Conservation (phyloP, 495 filamentous ascomycete genomes). For the Neurospora sp. region DNA sequence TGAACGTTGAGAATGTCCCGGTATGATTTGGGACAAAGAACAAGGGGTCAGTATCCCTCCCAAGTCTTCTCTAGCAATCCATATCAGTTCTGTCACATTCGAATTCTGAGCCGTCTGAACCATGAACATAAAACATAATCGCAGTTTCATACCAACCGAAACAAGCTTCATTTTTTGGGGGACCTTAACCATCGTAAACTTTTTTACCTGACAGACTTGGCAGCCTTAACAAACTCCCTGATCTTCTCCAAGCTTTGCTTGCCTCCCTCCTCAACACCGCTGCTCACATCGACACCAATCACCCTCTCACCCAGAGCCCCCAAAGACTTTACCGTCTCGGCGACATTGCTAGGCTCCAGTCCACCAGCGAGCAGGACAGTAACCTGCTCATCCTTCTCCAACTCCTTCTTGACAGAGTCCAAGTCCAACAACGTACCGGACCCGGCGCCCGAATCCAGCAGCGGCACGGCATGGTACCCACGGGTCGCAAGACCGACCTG, state of each 20-base stretch:
- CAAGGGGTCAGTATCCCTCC: background rate
- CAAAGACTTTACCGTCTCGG: slow-evolving; percentile 45
- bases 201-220: slow-evolving; percentile 43
- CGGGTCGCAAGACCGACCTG: slow-evolving; percentile 59
- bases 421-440: slow-evolving; percentile 68
- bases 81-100: background rate
- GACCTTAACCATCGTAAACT: background rate
- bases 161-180: background rate
- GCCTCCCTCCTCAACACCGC: slow-evolving; percentile 80
- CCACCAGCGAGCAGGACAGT: slow-evolving; percentile 76
- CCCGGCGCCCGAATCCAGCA: slow-evolving; percentile 78
- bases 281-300: slow-evolving; percentile 83
- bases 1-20: background rate
- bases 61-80: background rate
- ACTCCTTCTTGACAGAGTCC: slow-evolving; percentile 46
- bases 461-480: slow-evolving; percentile 72
- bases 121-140: background rate
- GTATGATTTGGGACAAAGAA: background rate
- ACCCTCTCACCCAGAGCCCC: slow-evolving; percentile 49
- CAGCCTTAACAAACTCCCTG: slow-evolving; percentile 62
- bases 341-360: slow-evolving; percentile 64
- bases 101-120: background rate
- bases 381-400: slow-evolving; percentile 50
- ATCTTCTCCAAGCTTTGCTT: slow-evolving; percentile 78
- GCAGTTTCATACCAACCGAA: background rate